Conservation (phyloP, 805 yeast species). For the Candida vaughaniae region DNA sequence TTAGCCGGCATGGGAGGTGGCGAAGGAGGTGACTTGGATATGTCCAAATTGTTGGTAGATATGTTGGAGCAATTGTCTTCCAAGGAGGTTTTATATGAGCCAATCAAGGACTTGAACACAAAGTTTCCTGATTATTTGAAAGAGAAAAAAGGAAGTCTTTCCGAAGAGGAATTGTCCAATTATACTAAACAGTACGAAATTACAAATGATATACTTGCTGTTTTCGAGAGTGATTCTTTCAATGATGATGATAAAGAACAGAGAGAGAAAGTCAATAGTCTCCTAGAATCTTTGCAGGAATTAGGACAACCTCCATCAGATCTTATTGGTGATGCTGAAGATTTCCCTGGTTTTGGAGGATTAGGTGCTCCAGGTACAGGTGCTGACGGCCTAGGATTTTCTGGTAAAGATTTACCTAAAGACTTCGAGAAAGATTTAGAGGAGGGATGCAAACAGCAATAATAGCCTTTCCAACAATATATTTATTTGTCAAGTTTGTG, state of each 20-base stretch:
- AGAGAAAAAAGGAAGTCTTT: slow-evolving; percentile 45
- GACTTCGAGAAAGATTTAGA: slow-evolving; percentile 54
- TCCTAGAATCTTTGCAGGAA: slow-evolving; percentile 68
- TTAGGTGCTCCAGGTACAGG: slow-evolving; percentile 38
- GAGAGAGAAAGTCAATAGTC: slow-evolving; percentile 52
- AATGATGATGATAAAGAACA: slow-evolving; percentile 45
- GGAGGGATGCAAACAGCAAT: slow-evolving; percentile 53
- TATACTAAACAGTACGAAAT: slow-evolving; percentile 63
- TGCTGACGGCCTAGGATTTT: slow-evolving; percentile 43
- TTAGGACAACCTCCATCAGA: slow-evolving; percentile 82
- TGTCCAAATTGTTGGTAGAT: slow-evolving; percentile 62
- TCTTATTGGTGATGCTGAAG: slow-evolving; percentile 57
- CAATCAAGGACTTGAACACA: slow-evolving; percentile 73
- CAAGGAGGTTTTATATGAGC: slow-evolving; percentile 83
- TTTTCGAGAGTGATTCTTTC: slow-evolving; percentile 67
- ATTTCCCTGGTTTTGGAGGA: slow-evolving; percentile 46
- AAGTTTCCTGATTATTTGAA: slow-evolving; percentile 73
- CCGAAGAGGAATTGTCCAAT: slow-evolving; percentile 47
- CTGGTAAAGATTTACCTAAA: slow-evolving; percentile 53
- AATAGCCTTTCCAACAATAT: slow-evolving; percentile 14
- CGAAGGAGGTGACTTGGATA: slow-evolving; percentile 49
- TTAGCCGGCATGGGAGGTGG: slow-evolving; percentile 47
- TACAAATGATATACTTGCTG: slow-evolving; percentile 57
- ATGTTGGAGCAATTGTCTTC: slow-evolving; percentile 81
- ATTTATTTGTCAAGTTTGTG: slow-evolving; percentile 1